Evolutionary conservation across 2,329 filamentous ascomycete genomes (phyloP).

Genomic region (Fusarium metavorans): DNA sequence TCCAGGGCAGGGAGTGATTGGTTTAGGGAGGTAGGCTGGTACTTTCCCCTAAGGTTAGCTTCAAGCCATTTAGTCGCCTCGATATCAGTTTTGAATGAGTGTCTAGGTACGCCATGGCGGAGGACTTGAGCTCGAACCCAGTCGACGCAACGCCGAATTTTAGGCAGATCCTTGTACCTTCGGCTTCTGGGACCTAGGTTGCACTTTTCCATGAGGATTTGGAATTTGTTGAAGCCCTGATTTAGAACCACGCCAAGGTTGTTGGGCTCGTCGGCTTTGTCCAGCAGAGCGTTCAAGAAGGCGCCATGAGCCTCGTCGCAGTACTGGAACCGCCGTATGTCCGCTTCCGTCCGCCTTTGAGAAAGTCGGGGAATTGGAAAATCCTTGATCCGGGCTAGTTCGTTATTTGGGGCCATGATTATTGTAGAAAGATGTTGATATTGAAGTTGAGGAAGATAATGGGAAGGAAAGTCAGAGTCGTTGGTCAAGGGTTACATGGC

Average conservation of each 20-base stretch:
- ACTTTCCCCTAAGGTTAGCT: neutral
- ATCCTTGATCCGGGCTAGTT: accelerated
- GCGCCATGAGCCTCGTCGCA: neutral
- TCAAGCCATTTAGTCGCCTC: neutral
- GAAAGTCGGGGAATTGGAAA: neutral
- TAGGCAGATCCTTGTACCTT: neutral
- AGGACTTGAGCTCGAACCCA: neutral
- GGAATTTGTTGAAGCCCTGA: neutral
- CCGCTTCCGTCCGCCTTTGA: too few species aligned
- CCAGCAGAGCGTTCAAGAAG: neutral
- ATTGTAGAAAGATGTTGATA: neutral
- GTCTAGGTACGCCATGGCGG: neutral
- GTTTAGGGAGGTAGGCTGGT: neutral
- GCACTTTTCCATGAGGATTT: neutral
- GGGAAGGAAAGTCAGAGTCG: neutral
- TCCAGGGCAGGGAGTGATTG: neutral
- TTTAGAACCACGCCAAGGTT: too few species aligned
- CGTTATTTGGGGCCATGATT: neutral
- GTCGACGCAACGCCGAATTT: neutral
- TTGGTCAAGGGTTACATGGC: neutral
- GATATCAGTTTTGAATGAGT: neutral
- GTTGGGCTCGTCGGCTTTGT: neutral
- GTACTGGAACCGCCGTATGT: too few species aligned
- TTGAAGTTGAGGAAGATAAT: neutral
- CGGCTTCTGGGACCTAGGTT: neutral